These are phyloP conservation scores for Poa annua DNA, from an alignment of 176 grass and related monocot species.

Conservation along the genomic window DNA sequence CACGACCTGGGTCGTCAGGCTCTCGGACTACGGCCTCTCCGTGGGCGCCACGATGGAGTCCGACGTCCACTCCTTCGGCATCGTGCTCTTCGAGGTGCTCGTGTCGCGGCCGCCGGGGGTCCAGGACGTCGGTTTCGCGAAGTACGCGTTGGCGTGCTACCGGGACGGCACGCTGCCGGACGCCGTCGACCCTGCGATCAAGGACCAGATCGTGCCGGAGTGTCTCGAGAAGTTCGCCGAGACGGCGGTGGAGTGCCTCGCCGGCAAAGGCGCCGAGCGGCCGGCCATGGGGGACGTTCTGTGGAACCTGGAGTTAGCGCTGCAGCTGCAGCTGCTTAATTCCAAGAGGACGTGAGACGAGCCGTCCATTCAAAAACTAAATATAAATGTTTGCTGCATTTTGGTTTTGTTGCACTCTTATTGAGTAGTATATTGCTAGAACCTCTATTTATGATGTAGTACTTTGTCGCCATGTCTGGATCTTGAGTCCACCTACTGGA, in stretches of 20 bases:
- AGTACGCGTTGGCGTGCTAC: constrained; percentile 38
- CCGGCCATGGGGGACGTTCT: constrained; percentile 60
- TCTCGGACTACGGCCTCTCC: constrained; percentile 83
- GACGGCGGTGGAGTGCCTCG: constrained; percentile 51
- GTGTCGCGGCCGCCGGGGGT: constrained; percentile 7
- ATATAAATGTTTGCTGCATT: background rate
- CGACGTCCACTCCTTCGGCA: constrained; percentile 73
- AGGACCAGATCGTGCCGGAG: constrained; percentile 47
- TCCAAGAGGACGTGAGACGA: background rate
- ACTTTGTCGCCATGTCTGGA: too few relatives aligned
- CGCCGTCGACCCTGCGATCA: constrained; percentile 43
- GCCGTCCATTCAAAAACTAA: too few relatives aligned
- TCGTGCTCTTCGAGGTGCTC: constrained; percentile 76
- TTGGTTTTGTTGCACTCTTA: background rate
- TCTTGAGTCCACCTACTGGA: too few relatives aligned
- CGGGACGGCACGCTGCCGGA: constrained; percentile 21
- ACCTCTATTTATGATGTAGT: too few relatives aligned
- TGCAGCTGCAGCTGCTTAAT: constrained; percentile 52
- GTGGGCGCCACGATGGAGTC: constrained; percentile 60
- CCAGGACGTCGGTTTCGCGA: too few relatives aligned
- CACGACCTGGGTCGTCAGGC: constrained; percentile 66
- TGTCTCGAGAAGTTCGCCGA: constrained; percentile 56
- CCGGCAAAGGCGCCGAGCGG: constrained; percentile 39
- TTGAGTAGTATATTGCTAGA: too few relatives aligned
- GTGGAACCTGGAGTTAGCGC: constrained; percentile 56